Evolutionary conservation across 73 alveolate species (phyloP), one percentile per base, ranked within the genome.

Genomic region (Paramecium pentaurelia): DNA sequence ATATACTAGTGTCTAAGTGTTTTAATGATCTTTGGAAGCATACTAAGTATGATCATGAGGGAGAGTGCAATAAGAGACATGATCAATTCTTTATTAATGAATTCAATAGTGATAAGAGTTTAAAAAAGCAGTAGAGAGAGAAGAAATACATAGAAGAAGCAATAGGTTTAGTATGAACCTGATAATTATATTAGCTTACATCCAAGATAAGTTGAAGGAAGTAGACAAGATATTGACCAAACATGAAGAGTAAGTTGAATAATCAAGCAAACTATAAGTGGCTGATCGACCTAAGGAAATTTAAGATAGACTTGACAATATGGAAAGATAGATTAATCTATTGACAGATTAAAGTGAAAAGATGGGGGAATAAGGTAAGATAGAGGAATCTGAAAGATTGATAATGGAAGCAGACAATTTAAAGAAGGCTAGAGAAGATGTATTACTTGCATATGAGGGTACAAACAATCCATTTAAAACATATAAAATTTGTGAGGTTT

Each of bases 141-240:
- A 80, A 80, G 34, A 80, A 80, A 80, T 80, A 80, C 14, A 80
- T 80, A 27, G 91, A 80, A 25, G 91, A 80, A 25, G 91, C 91
- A 44, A 80, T 80, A 80, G 91, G 91, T 80, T 80, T 80, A 42
- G 91, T 80, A 80, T 80, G 75, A 80, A 42, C 71, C 91, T 49
- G 42, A 80, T 80, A 27, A 32, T 40, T 47, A 45, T 47, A 42
- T 28, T 45, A 80, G 91, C 71, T 11, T 80, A 80, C 91, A 80
- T 80, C 73, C 73, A 80, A 47, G 91, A 80, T 4, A 80, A 80
- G 91, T 36, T 80, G 27, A 80, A 80, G 75, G 91, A 80, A 49
- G 91, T 80, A 14, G 91, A 80, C 49, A 80, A 80, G 58, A 49
- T 80, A 14, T 36, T 80, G 36, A 80, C 91, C 14, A 80, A 80